Base-by-base conservation (phyloP, 768 basidiomycete species). In the Lentinula raphanica region DNA sequence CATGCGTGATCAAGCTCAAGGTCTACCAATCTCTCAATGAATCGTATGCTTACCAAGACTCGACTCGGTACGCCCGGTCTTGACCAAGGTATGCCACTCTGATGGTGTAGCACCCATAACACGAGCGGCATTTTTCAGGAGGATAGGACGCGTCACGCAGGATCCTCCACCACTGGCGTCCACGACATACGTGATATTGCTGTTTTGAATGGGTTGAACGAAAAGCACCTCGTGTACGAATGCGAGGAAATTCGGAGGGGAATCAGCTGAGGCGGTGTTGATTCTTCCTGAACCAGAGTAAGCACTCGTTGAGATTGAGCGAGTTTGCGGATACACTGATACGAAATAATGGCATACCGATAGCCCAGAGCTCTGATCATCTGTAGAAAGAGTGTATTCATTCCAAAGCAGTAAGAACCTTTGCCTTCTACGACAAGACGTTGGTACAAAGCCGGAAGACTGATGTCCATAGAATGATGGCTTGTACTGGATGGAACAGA, bases 321-420 rank as follows among this genome's bases (percentile, higher is more conserved):
- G 45, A 46, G 21, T 5, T 12, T 8, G 13, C 4, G 44, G 28
- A n/a, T 19, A 23, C n/a, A 12, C 0, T 28, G 56, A 23, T 15
- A 15, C 8, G 25, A 39, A 15, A 32, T 21, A 7, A 17, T 8
- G n/a, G 13, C 32, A 35, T 21, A 69, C 71, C 69, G 65, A 57
- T 64, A 72, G 12, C 71, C 71, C 17, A 72, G 59, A 5, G 66
- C 65, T 15, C 68, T 64, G 9, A 72, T 60, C 58, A 70, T 69
- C 38, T 64, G 66, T 5, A 68, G 58, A 23, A 72, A 58, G 1
- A 72, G 38, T 3, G 61, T 63, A 54, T 69, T 69, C 35, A 65
- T 58, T 12, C 71, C 70, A 56, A 71, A 71, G 54, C 70, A 71
- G 45, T 69, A 70, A 2, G 70, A 69, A 17, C 65, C 64, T 35